Percentiles rank a stretch among this genome's conserved stretches.
These are phyloP conservation scores for Malania oleifera DNA, from an alignment of 164 flowering plant species.

Conservation along the genomic window DNA sequence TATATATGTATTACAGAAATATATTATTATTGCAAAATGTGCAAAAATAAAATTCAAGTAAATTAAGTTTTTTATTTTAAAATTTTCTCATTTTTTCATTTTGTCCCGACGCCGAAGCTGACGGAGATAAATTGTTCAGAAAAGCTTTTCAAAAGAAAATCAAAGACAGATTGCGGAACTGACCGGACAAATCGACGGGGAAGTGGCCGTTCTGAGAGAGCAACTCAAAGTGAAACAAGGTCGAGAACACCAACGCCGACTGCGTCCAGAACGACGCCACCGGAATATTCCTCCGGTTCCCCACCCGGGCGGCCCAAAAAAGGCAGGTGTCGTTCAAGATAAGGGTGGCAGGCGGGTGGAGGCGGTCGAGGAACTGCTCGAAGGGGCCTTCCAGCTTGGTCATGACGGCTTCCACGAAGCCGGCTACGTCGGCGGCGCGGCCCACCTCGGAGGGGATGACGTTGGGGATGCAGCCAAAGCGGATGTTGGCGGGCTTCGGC, in stretches of 20 bases:
- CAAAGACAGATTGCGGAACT: not conserved
- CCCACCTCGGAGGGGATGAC: conserved; percentile 66
- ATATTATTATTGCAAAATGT: too few relatives aligned
- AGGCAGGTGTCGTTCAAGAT: conserved; percentile 47
- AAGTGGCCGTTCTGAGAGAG: conserved; percentile 27
- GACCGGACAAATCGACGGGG: conserved; percentile 36
- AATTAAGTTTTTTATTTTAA: too few relatives aligned
- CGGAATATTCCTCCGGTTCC: conserved; percentile 41
- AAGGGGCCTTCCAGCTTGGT: conserved; percentile 56
- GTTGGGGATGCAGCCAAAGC: conserved; percentile 56
- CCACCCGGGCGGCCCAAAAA: conserved; percentile 42
- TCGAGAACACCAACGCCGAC: conserved; percentile 44
- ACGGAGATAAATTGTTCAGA: too few relatives aligned
- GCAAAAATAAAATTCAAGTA: too few relatives aligned
- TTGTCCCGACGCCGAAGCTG: too few relatives aligned
- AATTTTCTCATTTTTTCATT: too few relatives aligned
- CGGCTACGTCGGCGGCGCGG: conserved; percentile 38
- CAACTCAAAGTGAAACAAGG: conserved; percentile 34
- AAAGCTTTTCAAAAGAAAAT: not conserved
- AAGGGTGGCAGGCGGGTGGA: conserved; percentile 25
- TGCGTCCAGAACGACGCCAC: conserved; percentile 47
- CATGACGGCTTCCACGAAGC: conserved; percentile 46
- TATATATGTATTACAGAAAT: too few relatives aligned
- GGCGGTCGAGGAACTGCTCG: conserved; percentile 43
- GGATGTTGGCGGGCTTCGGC: conserved; percentile 29